A percentile compares a stretch with the other conserved stretches of the same genome.
Evolutionary conservation across 257 asterid species (phyloP).

Genomic region (Parsonsia alboflavescens): DNA sequence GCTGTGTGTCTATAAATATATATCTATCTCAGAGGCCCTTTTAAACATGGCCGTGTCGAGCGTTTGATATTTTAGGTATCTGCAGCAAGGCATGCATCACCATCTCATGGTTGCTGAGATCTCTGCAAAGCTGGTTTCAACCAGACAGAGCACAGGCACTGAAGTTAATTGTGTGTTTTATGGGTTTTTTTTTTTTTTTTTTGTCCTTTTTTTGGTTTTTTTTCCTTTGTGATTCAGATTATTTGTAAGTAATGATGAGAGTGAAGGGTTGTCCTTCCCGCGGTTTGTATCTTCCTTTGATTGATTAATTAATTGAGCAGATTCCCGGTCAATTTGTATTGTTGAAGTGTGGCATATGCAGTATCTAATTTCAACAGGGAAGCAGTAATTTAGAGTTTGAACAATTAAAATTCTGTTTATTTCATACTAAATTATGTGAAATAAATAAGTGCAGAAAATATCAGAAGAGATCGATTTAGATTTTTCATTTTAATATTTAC

Average conservation of each 20-base stretch:
- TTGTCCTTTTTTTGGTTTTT: too few species aligned
- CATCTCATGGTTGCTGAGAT: neutral
- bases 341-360: too few species aligned
- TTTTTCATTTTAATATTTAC: too few species aligned
- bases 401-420: too few species aligned
- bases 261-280: neutral
- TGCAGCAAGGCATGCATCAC: neutral
- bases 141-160: neutral
- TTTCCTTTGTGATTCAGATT: neutral
- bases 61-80: neutral
- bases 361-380: too few species aligned
- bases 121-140: slow-evolving; percentile 2
- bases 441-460: too few species aligned
- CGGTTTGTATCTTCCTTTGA: neutral
- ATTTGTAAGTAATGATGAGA: slow-evolving; percentile 1
- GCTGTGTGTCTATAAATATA: too few species aligned
- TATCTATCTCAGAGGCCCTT: neutral
- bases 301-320: neutral
- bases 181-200: too few species aligned
- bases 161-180: neutral
- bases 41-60: neutral
- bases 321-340: neutral
- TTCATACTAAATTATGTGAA: too few species aligned
- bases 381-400: too few species aligned
- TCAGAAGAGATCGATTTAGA: too few species aligned